Conservation (phyloP, 768 basidiomycete genomes). For the Lactarius sp. region DNA sequence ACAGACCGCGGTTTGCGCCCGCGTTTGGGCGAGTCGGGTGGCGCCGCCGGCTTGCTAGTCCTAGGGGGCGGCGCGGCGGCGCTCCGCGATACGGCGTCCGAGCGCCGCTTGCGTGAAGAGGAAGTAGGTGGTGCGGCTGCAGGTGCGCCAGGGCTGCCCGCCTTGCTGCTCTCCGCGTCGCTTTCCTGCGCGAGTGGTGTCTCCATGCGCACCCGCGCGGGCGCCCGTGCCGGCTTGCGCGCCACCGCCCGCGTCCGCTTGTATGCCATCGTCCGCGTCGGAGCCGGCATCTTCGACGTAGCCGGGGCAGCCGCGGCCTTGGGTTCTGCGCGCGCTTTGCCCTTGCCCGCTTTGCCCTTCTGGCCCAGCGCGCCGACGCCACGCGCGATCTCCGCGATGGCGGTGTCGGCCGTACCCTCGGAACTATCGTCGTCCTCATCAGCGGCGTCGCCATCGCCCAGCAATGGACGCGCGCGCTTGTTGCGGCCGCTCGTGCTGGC, state of each 20-base stretch:
- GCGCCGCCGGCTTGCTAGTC: not conserved
- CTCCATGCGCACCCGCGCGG: slow-evolving; percentile 1
- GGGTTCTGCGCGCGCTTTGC: not conserved
- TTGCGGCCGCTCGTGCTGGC: slow-evolving; percentile 26
- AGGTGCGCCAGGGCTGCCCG: not conserved
- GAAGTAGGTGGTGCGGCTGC: not conserved
- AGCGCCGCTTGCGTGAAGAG: slow-evolving; percentile 2
- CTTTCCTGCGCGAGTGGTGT: not conserved
- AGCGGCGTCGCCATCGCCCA: slow-evolving; percentile 19
- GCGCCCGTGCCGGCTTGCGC: not conserved
- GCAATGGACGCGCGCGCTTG: slow-evolving; percentile 30
- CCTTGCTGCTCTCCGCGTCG: slow-evolving; percentile 11
- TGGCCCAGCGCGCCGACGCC: slow-evolving; percentile 23
- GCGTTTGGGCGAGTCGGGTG: slow-evolving; percentile 4
- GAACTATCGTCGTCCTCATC: slow-evolving; percentile 29
- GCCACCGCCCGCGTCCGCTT: too few species aligned
- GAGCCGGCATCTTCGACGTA: too few species aligned
- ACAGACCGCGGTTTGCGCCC: slow-evolving; percentile 13
- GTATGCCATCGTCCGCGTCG: too few species aligned
- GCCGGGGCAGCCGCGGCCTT: not conserved
- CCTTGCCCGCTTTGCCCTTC: slow-evolving; percentile 11
- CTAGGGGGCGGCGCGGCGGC: not conserved
- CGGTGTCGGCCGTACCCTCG: slow-evolving; percentile 31
- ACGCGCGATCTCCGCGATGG: slow-evolving; percentile 32
- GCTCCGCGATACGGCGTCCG: not conserved